phyloP scores from a whole-genome alignment of 2,329 filamentous ascomycete genomes.

The Amylocarpus encephaloides region DNA sequence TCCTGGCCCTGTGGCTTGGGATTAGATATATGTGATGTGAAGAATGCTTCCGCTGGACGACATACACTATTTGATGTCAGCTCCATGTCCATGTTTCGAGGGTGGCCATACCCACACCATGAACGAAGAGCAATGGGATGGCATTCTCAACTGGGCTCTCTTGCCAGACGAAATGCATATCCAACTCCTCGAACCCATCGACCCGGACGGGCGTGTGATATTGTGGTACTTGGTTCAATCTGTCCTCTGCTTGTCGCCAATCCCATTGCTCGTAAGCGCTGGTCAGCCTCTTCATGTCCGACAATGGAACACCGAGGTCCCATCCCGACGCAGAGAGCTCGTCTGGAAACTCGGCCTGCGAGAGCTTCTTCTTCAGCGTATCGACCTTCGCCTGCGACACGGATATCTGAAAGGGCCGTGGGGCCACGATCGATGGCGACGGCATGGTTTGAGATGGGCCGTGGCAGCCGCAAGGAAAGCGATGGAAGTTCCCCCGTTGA shows the following conservation, averaged over 20 bases:
- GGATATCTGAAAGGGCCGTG: constrained; percentile 40
- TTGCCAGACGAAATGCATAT: constrained; percentile 60
- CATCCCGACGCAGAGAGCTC: constrained; percentile 47
- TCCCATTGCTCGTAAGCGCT: constrained; percentile 54
- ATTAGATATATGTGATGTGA: constrained; percentile 3
- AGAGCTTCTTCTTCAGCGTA: constrained; percentile 50
- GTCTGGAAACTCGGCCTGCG: constrained; percentile 47
- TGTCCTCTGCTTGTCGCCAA: constrained; percentile 54
- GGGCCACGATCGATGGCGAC: constrained; percentile 13
- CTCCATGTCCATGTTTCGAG: constrained; percentile 26
- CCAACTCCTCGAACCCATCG: constrained; percentile 51
- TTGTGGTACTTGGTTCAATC: constrained; percentile 53
- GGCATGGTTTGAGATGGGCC: no score
- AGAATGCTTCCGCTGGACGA: not conserved
- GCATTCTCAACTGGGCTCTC: constrained; percentile 42
- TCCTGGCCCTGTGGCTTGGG: constrained; percentile 47
- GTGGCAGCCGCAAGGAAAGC: no score
- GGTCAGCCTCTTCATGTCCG: constrained; percentile 53
- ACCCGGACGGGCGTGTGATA: constrained; percentile 48
- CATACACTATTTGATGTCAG: not conserved
- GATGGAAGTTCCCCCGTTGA: no score
- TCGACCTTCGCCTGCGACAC: constrained; percentile 47
- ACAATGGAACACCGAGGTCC: constrained; percentile 54
- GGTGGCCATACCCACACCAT: constrained; percentile 29
- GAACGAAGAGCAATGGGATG: constrained; percentile 54